Percentiles rank a stretch among this genome's conserved stretches.
Conservation (phyloP, 768 basidiomycete species). For the Favolaschia claudopus region DNA sequence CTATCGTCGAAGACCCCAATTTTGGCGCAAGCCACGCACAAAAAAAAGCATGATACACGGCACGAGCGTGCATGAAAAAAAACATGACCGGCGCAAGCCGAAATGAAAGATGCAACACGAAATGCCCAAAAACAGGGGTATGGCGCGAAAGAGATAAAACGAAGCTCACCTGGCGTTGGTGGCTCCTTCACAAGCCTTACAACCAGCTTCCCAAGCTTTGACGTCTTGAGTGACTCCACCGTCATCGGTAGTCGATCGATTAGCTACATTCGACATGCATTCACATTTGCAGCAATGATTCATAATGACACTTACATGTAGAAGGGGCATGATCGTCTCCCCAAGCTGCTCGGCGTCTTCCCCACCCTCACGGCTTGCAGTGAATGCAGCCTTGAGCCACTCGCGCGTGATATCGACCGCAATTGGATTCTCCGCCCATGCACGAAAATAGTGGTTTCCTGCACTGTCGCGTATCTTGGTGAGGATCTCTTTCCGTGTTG, state of each 20-base stretch:
- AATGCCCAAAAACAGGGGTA: slow-evolving; percentile 7
- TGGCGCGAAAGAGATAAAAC: slow-evolving; percentile 25
- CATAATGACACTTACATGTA: slow-evolving; percentile 69
- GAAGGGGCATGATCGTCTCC: slow-evolving; percentile 85
- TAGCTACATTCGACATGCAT: no score
- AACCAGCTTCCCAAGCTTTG: slow-evolving; percentile 83
- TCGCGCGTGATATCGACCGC: slow-evolving; percentile 84
- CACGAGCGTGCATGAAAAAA: no score
- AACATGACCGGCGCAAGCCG: no score
- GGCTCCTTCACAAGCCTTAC: slow-evolving; percentile 80
- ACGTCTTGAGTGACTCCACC: slow-evolving; percentile 68
- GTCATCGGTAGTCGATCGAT: slow-evolving; percentile 85
- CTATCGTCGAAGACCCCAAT: no score
- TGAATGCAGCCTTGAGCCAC: slow-evolving; percentile 79
- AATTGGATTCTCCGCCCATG: slow-evolving; percentile 78
- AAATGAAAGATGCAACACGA: no score
- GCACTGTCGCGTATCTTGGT: slow-evolving; percentile 85
- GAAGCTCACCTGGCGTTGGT: slow-evolving; percentile 79
- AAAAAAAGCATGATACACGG: slow-evolving; percentile 2
- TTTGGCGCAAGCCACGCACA: slow-evolving; percentile 28
- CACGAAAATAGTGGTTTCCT: slow-evolving; percentile 86
- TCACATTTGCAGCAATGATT: slow-evolving; percentile 13
- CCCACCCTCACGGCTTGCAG: slow-evolving; percentile 42
- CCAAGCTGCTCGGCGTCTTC: slow-evolving; percentile 59
- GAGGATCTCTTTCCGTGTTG: slow-evolving; percentile 76